Evolutionary conservation across 2,329 filamentous ascomycete species (phyloP).

Genomic region (Alternaria sp.): DNA sequence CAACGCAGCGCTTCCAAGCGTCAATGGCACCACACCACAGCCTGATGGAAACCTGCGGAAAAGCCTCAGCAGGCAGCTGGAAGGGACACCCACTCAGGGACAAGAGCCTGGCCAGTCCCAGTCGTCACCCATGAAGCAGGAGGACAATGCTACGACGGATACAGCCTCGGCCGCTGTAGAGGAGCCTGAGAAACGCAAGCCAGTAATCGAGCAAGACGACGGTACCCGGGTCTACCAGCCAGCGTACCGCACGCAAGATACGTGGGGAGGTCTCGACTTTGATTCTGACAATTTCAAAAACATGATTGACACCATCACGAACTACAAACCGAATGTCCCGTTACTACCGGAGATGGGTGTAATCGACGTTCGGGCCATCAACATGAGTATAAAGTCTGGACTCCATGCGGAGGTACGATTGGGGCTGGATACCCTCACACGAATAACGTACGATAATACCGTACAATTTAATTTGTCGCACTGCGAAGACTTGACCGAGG

Average conservation of each 20-base stretch:
- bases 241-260: slow-evolving; percentile 37
- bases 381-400: slow-evolving; percentile 86
- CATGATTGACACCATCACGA: slow-evolving; percentile 71
- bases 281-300: slow-evolving; percentile 70
- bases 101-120: slow-evolving; percentile 40
- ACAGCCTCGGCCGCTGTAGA: slow-evolving; percentile 26
- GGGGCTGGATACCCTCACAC: slow-evolving; percentile 83
- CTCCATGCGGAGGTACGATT: slow-evolving; percentile 89
- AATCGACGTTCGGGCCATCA: slow-evolving; percentile 89
- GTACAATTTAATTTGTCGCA: slow-evolving; percentile 47
- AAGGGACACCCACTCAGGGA: slow-evolving; percentile 48
- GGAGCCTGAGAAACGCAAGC: slow-evolving; percentile 34
- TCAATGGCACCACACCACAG: slow-evolving; percentile 60
- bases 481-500: slow-evolving; percentile 83
- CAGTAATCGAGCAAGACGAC: slow-evolving; percentile 41
- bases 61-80: slow-evolving; percentile 49
- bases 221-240: slow-evolving; percentile 44
- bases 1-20: slow-evolving; percentile 57
- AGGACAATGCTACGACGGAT: slow-evolving; percentile 30
- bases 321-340: slow-evolving; percentile 77
- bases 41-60: slow-evolving; percentile 47
- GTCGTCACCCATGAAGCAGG: slow-evolving; percentile 43
- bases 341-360: slow-evolving; percentile 79
- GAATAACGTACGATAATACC: slow-evolving; percentile 65
- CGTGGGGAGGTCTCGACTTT: slow-evolving; percentile 54